These are phyloP conservation scores for Pyricularia sp. DNA, from an alignment of 2,329 filamentous ascomycete genomes.

Conservation along the genomic window DNA sequence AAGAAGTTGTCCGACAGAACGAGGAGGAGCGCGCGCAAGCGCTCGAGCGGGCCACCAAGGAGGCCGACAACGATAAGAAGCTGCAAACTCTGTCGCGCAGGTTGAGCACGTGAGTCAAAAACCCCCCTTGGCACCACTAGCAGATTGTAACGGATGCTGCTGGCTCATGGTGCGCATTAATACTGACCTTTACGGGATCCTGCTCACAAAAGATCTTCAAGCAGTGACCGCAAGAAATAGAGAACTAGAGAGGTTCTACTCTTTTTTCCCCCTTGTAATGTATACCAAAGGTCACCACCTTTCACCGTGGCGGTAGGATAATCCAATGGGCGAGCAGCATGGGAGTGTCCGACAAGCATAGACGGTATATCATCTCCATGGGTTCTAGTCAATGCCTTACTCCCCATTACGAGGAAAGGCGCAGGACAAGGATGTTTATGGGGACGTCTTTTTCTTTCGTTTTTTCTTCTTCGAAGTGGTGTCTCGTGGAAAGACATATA, in stretches of 20 bases:
- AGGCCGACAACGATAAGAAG: slow-evolving; percentile 85
- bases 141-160: background rate
- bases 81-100: slow-evolving; percentile 77
- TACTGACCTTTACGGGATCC: background rate
- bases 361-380: background rate
- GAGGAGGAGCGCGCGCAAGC: slow-evolving; percentile 73
- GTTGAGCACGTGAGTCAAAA: slow-evolving; percentile 80
- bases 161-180: background rate
- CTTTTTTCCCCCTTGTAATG: background rate
- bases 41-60: slow-evolving; percentile 70
- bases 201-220: background rate
- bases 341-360: background rate
- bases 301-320: background rate
- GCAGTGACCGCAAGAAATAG: background rate
- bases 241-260: background rate
- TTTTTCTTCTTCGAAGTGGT: background rate
- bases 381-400: background rate
- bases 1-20: slow-evolving; percentile 76
- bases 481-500: background rate
- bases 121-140: slow-evolving; percentile 5
- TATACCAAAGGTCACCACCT: background rate
- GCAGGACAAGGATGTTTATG: background rate
- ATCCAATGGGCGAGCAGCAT: background rate
- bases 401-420: background rate
- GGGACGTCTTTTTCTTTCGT: background rate